These are phyloP conservation scores for Yamadazyma ubonensis DNA, from an alignment of 805 yeast genomes.

Conservation along the genomic window DNA sequence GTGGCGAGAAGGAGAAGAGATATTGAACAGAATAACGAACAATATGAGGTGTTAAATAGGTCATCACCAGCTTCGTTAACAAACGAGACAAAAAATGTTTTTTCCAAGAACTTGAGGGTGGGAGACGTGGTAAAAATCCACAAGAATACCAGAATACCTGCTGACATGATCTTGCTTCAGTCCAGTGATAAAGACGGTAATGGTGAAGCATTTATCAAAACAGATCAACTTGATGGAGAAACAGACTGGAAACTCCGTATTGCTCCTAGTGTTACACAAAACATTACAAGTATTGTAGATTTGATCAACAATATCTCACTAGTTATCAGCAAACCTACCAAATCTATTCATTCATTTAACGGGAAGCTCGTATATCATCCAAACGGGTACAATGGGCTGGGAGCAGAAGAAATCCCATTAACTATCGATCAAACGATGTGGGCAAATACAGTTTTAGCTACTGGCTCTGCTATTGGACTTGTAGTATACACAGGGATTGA, in stretches of 20 bases:
- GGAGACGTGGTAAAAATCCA: conserved; percentile 82
- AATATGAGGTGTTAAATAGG: conserved; percentile 62
- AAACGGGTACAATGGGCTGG: conserved; percentile 15
- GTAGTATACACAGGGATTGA: conserved; percentile 88
- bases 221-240: conserved; percentile 98
- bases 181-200: conserved; percentile 64
- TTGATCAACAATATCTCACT: conserved; percentile 48
- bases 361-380: conserved; percentile 67
- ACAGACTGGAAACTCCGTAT: conserved; percentile 96
- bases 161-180: conserved; percentile 83
- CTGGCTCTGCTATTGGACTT: conserved; percentile 88
- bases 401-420: conserved; percentile 54
- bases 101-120: conserved; percentile 66
- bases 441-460: conserved; percentile 97
- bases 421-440: conserved; percentile 90
- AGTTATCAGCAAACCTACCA: conserved; percentile 82
- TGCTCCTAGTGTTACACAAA: conserved; percentile 74
- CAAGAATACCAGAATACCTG: conserved; percentile 88
- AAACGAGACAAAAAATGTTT: conserved; percentile 26
- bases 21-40: conserved; percentile 80
- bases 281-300: conserved; percentile 44
- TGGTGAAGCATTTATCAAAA: conserved; percentile 91
- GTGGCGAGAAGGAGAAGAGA: conserved; percentile 88
- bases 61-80: conserved; percentile 18
- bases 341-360: conserved; percentile 74